phyloP scores from a whole-genome alignment of 1,139 yeast genomes.

The Scheffersomyces quercinus region DNA sequence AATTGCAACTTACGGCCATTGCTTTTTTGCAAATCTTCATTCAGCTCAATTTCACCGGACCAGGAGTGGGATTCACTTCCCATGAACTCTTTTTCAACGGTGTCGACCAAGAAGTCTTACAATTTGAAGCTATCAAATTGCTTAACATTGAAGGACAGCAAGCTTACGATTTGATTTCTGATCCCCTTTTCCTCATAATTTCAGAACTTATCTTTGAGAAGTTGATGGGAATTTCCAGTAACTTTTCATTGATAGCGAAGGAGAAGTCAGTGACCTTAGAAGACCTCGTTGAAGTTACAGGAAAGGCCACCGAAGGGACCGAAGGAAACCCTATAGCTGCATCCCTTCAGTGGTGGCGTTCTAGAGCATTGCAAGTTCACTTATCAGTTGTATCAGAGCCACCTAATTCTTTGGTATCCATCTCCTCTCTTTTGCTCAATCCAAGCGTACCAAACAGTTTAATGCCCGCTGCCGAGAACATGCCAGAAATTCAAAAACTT shows the following conservation, averaged over 20 bases:
- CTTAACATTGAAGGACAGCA: conserved; percentile 61
- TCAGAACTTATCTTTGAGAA: conserved; percentile 54
- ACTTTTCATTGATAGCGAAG: conserved; percentile 28
- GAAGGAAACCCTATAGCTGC: conserved; percentile 37
- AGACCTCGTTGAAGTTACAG: conserved; percentile 19
- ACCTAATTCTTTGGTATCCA: conserved; percentile 44
- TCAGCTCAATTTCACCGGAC: conserved; percentile 86
- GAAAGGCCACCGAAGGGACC: conserved; percentile 10
- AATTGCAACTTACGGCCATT: conserved; percentile 47
- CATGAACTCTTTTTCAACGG: conserved; percentile 33
- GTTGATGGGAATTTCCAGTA: conserved; percentile 33
- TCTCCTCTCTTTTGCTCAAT: conserved; percentile 41
- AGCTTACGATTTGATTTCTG: conserved; percentile 59
- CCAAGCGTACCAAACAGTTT: conserved; percentile 31
- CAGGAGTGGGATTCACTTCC: conserved; percentile 48
- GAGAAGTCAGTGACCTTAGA: conserved; percentile 19
- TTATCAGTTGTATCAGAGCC: conserved; percentile 61
- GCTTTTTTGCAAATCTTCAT: conserved; percentile 67
- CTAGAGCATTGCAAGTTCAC: conserved; percentile 65
- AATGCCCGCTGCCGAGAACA: conserved; percentile 26
- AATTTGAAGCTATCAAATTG: conserved; percentile 33
- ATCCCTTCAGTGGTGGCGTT: conserved; percentile 69
- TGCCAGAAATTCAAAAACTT: conserved; percentile 29
- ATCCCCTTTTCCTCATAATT: conserved; percentile 53
- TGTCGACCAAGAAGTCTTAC: conserved; percentile 28